phyloP scores from a whole-genome alignment of 2,329 filamentous ascomycete species.

The Diaporthe ampelina region DNA sequence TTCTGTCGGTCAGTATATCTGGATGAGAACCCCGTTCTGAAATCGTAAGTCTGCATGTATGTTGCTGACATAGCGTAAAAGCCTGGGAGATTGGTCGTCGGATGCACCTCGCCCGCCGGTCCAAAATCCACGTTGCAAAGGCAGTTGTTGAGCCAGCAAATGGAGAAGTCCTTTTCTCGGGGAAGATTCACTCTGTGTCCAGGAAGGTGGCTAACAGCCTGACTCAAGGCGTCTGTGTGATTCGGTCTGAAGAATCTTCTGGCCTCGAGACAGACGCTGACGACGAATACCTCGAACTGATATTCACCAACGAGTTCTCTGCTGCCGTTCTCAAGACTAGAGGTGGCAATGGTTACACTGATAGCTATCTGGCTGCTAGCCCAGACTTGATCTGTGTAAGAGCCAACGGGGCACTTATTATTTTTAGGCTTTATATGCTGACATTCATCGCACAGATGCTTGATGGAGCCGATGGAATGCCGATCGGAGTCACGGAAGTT shows the following conservation, averaged over 20 bases:
- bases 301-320: slow-evolving; percentile 15
- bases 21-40: fast-evolving
- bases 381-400: slow-evolving; percentile 21
- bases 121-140: background rate
- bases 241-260: background rate
- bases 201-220: slow-evolving; percentile 3
- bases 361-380: background rate
- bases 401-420: too few relatives aligned
- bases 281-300: background rate
- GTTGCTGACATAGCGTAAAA: background rate
- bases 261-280: background rate
- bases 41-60: background rate
- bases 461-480: slow-evolving; percentile 20
- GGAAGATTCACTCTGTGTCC: background rate
- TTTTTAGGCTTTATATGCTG: background rate
- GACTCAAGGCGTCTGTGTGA: slow-evolving; percentile 4
- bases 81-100: slow-evolving; percentile 6
- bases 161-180: background rate
- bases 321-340: background rate
- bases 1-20: background rate
- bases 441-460: background rate
- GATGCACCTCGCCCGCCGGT: background rate
- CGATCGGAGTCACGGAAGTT: slow-evolving; percentile 20
- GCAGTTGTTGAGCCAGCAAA: slow-evolving; percentile 3
- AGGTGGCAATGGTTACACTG: background rate